These are phyloP conservation scores for Lepidium aucheri DNA, from an alignment of 345 rosid species.

Conservation along the genomic window DNA sequence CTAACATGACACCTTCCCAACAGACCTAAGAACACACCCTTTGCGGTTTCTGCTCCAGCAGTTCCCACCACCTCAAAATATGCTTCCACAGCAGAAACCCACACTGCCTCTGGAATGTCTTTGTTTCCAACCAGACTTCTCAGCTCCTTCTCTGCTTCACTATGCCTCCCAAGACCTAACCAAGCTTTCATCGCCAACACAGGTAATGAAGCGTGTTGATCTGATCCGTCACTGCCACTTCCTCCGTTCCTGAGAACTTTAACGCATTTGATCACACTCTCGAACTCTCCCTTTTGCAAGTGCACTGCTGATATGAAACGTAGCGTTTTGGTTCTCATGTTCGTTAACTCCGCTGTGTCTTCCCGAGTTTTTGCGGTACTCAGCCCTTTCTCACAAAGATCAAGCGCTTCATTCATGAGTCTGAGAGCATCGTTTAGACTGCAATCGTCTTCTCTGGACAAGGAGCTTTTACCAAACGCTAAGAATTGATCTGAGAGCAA, in stretches of 20 bases:
- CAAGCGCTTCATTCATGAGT: constrained; percentile 79
- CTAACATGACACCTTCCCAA: constrained; percentile 84
- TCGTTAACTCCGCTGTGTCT: constrained; percentile 49
- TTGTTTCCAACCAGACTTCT: constrained; percentile 73
- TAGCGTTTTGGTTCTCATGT: constrained; percentile 51
- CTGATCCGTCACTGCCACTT: constrained; percentile 37
- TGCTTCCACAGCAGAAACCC: constrained; percentile 92
- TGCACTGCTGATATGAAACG: constrained; percentile 90
- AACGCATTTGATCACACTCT: constrained; percentile 84
- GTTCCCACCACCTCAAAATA: constrained; percentile 81
- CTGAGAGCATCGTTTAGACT: constrained; percentile 57
- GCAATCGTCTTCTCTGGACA: constrained; percentile 35
- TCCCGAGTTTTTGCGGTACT: constrained; percentile 47
- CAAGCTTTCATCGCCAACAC: constrained; percentile 97
- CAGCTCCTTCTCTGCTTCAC: constrained; percentile 89
- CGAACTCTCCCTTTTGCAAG: constrained; percentile 76
- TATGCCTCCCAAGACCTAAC: constrained; percentile 73
- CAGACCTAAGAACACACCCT: constrained; percentile 76
- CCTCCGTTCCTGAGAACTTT: constrained; percentile 65
- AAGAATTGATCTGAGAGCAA: constrained; percentile 62
- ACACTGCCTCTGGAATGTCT: constrained; percentile 83
- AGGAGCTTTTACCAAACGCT: constrained; percentile 47
- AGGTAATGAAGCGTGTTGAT: constrained; percentile 80
- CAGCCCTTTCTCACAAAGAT: constrained; percentile 70
- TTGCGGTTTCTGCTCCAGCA: constrained; percentile 90